Conservation (phyloP, 179 eudicot genomes). For the Silene coronaria region DNA sequence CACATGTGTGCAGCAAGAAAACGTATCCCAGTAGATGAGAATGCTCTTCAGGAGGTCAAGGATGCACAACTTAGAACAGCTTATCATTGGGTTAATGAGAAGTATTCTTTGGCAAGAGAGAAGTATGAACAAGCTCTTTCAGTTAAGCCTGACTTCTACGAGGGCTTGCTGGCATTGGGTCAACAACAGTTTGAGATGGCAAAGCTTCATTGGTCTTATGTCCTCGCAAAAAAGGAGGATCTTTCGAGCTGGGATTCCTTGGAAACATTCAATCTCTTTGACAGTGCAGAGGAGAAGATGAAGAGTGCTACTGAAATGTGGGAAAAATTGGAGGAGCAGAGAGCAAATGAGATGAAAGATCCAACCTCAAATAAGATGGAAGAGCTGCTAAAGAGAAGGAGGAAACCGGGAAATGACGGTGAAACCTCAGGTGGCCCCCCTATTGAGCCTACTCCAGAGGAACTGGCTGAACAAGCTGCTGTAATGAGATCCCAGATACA, state of each 20-base stretch:
- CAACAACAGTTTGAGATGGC: slow-evolving; percentile 98
- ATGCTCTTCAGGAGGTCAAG: slow-evolving; percentile 54
- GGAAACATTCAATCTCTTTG: slow-evolving; percentile 60
- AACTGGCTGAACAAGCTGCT: slow-evolving; percentile 82
- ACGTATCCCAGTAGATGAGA: slow-evolving; percentile 73
- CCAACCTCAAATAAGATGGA: slow-evolving; percentile 57
- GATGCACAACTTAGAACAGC: slow-evolving; percentile 64
- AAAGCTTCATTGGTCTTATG: slow-evolving; percentile 88
- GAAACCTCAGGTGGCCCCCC: slow-evolving; percentile 40
- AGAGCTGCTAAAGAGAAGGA: slow-evolving; percentile 55
- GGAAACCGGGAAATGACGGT: slow-evolving; percentile 48
- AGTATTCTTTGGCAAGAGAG: slow-evolving; percentile 69
- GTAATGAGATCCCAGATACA: slow-evolving; percentile 96
- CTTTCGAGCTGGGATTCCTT: slow-evolving; percentile 67
- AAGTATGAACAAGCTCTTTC: slow-evolving; percentile 80
- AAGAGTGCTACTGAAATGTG: slow-evolving; percentile 88
- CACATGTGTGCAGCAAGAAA: slow-evolving; percentile 96
- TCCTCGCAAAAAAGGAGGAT: slow-evolving; percentile 74
- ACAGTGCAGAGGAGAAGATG: slow-evolving; percentile 83
- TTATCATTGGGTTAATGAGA: slow-evolving; percentile 83
- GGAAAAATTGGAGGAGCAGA: slow-evolving; percentile 87
- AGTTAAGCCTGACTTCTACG: slow-evolving; percentile 87
- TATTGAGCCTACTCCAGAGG: slow-evolving; percentile 66
- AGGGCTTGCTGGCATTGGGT: slow-evolving; percentile 82
- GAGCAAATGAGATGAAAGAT: slow-evolving; percentile 71